Percentiles rank a stretch among this genome's conserved stretches.
Conservation (phyloP, 192 early-diverging fungal genomes). For the Kickxella alabastrina region DNA sequence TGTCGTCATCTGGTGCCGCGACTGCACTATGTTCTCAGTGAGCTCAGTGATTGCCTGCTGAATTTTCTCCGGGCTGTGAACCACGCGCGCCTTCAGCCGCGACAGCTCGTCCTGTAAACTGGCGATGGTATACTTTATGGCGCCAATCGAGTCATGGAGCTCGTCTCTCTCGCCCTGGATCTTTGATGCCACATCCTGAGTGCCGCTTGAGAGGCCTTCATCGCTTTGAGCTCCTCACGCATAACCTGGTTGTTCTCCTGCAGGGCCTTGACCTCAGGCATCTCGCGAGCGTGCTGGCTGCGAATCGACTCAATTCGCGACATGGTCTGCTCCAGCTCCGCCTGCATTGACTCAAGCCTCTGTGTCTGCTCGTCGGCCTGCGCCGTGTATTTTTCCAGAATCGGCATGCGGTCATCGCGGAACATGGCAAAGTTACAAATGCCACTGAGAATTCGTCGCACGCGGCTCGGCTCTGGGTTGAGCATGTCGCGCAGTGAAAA, state of each 20-base stretch:
- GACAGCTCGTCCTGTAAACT: conserved; percentile 49
- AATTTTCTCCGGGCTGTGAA: conserved; percentile 72
- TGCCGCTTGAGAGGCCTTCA: conserved; percentile 42
- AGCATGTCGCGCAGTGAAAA: conserved; percentile 76
- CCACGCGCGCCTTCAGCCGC: conserved; percentile 58
- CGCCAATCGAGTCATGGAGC: conserved; percentile 54
- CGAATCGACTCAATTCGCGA: conserved; percentile 55
- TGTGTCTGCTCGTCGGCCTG: conserved; percentile 54
- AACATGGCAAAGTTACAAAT: conserved; percentile 92
- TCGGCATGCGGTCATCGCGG: conserved; percentile 67
- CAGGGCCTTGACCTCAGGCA: conserved; percentile 49
- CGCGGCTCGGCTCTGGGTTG: conserved; percentile 66
- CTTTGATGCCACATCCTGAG: conserved; percentile 36
- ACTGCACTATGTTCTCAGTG: conserved; percentile 39
- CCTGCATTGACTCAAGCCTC: conserved; percentile 39
- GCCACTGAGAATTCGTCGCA: conserved; percentile 71
- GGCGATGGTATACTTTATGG: conserved; percentile 50
- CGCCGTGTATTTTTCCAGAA: conserved; percentile 60
- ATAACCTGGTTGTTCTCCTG: conserved; percentile 53
- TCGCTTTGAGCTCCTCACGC: conserved; percentile 55
- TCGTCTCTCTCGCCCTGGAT: conserved; percentile 55
- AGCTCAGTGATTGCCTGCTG: conserved; percentile 65
- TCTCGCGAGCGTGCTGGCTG: conserved; percentile 53
- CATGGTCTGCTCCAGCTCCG: conserved; percentile 55
- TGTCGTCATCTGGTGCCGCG: conserved; percentile 43